Percentiles rank a stretch among this genome's conserved stretches.
These are phyloP conservation scores for Pichia manshurica DNA, from an alignment of 805 yeast species.

Conservation along the genomic window DNA sequence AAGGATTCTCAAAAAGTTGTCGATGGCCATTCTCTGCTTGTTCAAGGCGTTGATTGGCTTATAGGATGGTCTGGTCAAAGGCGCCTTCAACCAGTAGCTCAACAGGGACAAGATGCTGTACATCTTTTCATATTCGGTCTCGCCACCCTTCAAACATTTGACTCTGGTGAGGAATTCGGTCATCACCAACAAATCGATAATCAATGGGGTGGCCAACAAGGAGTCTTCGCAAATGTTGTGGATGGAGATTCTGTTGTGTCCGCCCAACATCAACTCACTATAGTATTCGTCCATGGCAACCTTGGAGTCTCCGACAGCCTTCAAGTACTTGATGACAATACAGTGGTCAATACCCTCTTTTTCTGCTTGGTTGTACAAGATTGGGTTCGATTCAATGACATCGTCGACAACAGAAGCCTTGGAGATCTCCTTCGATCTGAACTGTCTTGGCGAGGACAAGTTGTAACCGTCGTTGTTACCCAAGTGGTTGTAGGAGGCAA, in stretches of 20 bases:
- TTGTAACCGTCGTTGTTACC: conserved; percentile 97
- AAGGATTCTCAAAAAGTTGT: conserved; percentile 81
- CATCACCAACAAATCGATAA: conserved; percentile 85
- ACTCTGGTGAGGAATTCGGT: conserved; percentile 88
- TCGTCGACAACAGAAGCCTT: conserved; percentile 92
- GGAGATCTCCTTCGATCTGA: conserved; percentile 92
- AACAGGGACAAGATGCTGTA: conserved; percentile 83
- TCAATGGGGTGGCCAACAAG: conserved; percentile 87
- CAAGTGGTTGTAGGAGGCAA: conserved; percentile 92
- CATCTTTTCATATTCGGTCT: conserved; percentile 52
- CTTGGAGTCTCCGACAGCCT: conserved; percentile 93
- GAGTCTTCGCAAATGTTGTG: conserved; percentile 98
- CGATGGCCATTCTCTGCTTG: conserved; percentile 90
- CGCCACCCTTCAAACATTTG: conserved; percentile 55
- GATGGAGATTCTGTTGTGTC: conserved; percentile 89
- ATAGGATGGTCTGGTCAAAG: conserved; percentile 85
- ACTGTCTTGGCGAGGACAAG: conserved; percentile 85
- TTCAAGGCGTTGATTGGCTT: conserved; percentile 89
- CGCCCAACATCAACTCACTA: conserved; percentile 95
- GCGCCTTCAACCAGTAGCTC: conserved; percentile 96
- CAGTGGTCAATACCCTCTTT: conserved; percentile 86
- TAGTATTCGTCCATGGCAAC: conserved; percentile 99
- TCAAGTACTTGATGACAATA: conserved; percentile 89
- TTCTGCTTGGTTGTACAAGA: conserved; percentile 72
- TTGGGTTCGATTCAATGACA: conserved; percentile 80